Conservation (phyloP, 768 basidiomycete species). For the Exidia glandulosa region DNA sequence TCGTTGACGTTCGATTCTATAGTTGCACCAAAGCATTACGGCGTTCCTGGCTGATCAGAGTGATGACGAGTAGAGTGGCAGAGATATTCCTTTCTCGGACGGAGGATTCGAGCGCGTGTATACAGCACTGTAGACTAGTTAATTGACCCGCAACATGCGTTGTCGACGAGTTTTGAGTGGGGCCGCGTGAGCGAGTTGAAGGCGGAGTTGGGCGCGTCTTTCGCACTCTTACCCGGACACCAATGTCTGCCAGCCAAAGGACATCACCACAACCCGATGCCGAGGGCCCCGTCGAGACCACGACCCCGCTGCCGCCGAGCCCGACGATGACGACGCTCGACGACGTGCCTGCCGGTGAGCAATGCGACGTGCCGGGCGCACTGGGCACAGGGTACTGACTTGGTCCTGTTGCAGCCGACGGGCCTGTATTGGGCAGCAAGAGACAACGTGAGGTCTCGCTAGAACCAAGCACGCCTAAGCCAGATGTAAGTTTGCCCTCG, state of each 20-base stretch:
- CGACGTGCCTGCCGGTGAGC: not conserved
- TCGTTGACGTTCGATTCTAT: conserved; percentile 11
- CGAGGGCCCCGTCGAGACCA: not conserved
- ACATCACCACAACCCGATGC: not conserved
- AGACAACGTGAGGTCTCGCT: not conserved
- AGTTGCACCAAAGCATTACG: conserved; percentile 51
- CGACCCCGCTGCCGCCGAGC: not conserved
- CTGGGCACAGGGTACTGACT: not conserved
- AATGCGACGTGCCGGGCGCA: not conserved
- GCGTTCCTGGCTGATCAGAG: conserved; percentile 66
- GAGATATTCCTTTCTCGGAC: not conserved
- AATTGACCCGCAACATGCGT: no score
- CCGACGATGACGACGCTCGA: not conserved
- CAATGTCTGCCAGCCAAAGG: not conserved
- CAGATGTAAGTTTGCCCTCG: not conserved
- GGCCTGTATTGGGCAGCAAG: not conserved
- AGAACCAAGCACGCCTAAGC: not conserved
- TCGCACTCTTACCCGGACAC: not conserved
- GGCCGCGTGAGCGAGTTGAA: not conserved
- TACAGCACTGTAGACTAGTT: conserved; percentile 2
- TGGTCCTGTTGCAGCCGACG: not conserved
- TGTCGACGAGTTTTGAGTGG: no score
- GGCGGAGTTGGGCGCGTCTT: not conserved
- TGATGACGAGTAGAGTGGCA: conserved; percentile 40
- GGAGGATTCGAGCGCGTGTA: not conserved